Conservation (phyloP, 805 yeast genomes). For the Wickerhamiella allomyrinae region DNA sequence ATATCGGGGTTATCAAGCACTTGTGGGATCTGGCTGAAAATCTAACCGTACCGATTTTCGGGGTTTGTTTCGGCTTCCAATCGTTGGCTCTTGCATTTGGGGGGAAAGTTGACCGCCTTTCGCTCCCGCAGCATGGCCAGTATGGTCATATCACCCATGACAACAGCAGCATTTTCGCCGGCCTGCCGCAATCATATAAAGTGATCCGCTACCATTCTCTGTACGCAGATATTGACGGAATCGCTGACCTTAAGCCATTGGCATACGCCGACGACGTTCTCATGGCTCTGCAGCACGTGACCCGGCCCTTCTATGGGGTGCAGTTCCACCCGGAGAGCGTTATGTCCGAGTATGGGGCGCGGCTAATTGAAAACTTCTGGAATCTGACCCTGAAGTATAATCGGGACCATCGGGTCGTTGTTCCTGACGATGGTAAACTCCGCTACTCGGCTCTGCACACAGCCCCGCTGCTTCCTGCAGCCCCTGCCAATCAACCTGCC, state of each 20-base stretch:
- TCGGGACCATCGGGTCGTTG: slow-evolving; percentile 1
- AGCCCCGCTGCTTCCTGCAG: slow-evolving; percentile 1
- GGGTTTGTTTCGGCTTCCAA: slow-evolving; percentile 91
- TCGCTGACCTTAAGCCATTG: slow-evolving; percentile 1
- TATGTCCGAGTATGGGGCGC: slow-evolving; percentile 56
- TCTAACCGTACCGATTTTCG: slow-evolving; percentile 53
- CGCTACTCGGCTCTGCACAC: neutral
- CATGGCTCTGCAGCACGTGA: slow-evolving; percentile 65
- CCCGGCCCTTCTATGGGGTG: slow-evolving; percentile 72
- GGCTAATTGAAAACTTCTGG: slow-evolving; percentile 52
- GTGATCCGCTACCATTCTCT: slow-evolving; percentile 87
- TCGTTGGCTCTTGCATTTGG: slow-evolving; percentile 55
- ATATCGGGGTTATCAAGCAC: slow-evolving; percentile 57
- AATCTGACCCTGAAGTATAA: slow-evolving; percentile 30
- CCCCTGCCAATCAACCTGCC: neutral
- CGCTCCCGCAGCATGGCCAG: slow-evolving; percentile 73
- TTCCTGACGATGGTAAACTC: slow-evolving; percentile 4
- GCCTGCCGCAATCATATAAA: slow-evolving; percentile 33
- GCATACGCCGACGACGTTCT: slow-evolving; percentile 34
- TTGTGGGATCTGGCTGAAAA: slow-evolving; percentile 32
- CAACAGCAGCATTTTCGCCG: slow-evolving; percentile 29
- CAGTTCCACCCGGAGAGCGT: slow-evolving; percentile 97
- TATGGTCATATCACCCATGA: slow-evolving; percentile 36
- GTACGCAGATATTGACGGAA: slow-evolving; percentile 29
- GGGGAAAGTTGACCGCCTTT: slow-evolving; percentile 37